Evolutionary conservation across 139 green algal species (phyloP).

Genomic region (Picochlorum sp.): DNA sequence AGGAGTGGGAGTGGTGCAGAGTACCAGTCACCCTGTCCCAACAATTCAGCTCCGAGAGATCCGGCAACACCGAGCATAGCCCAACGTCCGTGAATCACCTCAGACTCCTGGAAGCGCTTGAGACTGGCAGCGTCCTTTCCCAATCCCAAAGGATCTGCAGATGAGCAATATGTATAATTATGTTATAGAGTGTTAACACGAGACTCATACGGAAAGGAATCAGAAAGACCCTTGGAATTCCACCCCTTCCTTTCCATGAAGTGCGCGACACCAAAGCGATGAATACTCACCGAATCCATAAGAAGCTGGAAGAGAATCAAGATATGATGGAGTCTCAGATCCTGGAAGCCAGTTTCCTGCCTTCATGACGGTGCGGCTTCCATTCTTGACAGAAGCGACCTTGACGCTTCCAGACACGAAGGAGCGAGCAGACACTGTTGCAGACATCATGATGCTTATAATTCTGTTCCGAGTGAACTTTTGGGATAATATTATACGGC

Average conservation of each 20-base stretch:
- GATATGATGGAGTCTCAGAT: constrained; percentile 52
- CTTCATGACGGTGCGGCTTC: constrained; percentile 15
- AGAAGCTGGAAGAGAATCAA: constrained; percentile 49
- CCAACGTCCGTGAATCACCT: constrained; percentile 52
- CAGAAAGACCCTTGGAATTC: no score
- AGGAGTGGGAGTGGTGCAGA: constrained; percentile 64
- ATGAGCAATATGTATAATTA: not conserved
- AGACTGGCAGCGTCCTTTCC: constrained; percentile 17
- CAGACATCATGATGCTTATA: not conserved
- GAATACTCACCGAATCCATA: constrained; percentile 26
- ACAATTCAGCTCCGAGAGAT: constrained; percentile 20
- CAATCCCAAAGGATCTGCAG: constrained; percentile 16
- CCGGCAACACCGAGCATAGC: constrained; percentile 31
- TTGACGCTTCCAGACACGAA: constrained; percentile 20
- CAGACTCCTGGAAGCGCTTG: constrained; percentile 44
- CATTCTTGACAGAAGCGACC: constrained; percentile 29
- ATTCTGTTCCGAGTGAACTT: no score
- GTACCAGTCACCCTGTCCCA: constrained; percentile 61
- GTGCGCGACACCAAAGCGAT: no score
- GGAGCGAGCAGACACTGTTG: not conserved
- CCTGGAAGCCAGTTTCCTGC: constrained; percentile 61
- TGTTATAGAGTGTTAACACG: not conserved
- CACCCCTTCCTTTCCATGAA: not conserved
- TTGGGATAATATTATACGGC: no score
- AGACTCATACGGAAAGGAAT: no score